phyloP scores from a whole-genome alignment of 768 basidiomycete species.

The Coprinopsis marcescibilis region DNA sequence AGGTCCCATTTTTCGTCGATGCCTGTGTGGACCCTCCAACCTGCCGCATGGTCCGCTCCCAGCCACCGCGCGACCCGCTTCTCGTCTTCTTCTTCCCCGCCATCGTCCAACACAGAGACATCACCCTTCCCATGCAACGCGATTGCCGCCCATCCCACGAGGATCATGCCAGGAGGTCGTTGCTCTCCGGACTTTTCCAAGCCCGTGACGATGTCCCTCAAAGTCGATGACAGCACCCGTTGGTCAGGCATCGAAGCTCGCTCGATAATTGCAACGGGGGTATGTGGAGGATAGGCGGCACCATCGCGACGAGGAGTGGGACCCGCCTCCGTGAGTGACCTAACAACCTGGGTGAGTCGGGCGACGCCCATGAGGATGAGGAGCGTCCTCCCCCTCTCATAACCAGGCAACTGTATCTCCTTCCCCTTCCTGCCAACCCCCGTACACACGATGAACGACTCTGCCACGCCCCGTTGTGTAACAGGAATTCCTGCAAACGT shows the following conservation, averaged over 20 bases:
- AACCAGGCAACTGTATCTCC: slow-evolving; percentile 79
- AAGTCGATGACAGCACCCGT: slow-evolving; percentile 71
- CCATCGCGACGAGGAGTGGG: slow-evolving; percentile 27
- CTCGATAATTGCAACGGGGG: slow-evolving; percentile 92
- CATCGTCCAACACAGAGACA: slow-evolving; percentile 62
- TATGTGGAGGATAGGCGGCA: slow-evolving; percentile 59
- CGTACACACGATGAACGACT: slow-evolving; percentile 85
- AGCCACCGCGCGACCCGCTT: slow-evolving; percentile 57
- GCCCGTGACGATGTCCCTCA: slow-evolving; percentile 63
- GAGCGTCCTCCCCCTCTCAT: slow-evolving; percentile 75
- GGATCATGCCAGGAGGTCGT: slow-evolving; percentile 92
- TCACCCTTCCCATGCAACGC: slow-evolving; percentile 72
- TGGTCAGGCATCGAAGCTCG: slow-evolving; percentile 94
- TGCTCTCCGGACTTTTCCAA: slow-evolving; percentile 77
- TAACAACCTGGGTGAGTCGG: slow-evolving; percentile 65
- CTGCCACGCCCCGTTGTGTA: slow-evolving; percentile 92
- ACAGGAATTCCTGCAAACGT: slow-evolving; percentile 88
- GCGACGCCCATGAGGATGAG: slow-evolving; percentile 96
- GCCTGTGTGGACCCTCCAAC: slow-evolving; percentile 66
- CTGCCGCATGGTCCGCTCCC: slow-evolving; percentile 33
- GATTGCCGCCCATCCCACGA: slow-evolving; percentile 88
- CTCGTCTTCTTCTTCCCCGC: slow-evolving; percentile 33
- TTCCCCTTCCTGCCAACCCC: slow-evolving; percentile 88
- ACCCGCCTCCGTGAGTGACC: slow-evolving; percentile 39
- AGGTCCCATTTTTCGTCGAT: slow-evolving; percentile 38